Base-by-base conservation (phyloP, 129 eudicot genomes). In the Flaveria trinervia region DNA sequence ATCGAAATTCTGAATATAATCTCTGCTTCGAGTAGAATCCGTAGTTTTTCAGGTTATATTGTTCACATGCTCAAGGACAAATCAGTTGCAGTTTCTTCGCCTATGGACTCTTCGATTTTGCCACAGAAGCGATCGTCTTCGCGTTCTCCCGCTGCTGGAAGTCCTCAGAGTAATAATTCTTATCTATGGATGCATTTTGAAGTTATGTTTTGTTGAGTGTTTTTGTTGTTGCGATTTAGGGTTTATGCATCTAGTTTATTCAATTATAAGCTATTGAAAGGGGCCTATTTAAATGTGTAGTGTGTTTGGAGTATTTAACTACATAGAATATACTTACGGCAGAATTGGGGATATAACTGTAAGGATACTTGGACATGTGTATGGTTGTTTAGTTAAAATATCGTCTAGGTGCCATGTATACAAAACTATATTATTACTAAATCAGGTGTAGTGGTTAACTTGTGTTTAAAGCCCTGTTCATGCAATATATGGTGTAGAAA, bases 91-190 rank as follows among this genome's bases (percentile, higher is more conserved):
- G 48, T 15, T 62, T 79, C 56, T 20, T 49, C 65, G 9, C 62
- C 77, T 61, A 22, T 36, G 16, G 6, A 54, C 18, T 20, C 1
- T 16, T 36, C 7, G 41, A n/a, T n/a, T 41, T 51, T 60, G 17
- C 79, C 83, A 11, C 74, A 64, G 61, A 80, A 67, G 62, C 74
- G 79, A 60, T 33, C 79, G 17, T 22, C 60, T 39, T 54, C 84
- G 17, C 11, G 51, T 16, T 73, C 64, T 3, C 30, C 49, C 33
- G 3, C 71, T 41, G 18, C 43, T 22, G 69, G 61, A 54, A 56
- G 51, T 65, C 60, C 79, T 28, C 68, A n/a, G 14, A 73, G 83
- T 79, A 79, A 72, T 10, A 52, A 6, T 9, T 65, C 13, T 50
- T 30, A 17, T 28, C 65, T 51, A 30, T 65, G 23, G 15, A 64